Conservation (phyloP, 2,329 filamentous ascomycete genomes). For the Verticillium tricorpus region DNA sequence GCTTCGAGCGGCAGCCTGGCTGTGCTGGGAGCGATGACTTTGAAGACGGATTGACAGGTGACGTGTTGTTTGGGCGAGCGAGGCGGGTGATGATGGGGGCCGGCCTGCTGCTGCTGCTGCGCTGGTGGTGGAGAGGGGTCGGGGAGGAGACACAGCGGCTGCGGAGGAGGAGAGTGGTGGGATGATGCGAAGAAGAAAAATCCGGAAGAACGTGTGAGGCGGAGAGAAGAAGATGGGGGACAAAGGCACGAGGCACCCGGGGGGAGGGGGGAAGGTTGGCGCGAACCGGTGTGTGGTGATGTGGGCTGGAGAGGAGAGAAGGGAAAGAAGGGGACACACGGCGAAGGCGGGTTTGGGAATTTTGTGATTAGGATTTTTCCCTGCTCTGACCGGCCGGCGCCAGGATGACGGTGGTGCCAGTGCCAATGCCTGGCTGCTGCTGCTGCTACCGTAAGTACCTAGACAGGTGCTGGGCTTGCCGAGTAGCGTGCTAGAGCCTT, state of each 20-base stretch:
- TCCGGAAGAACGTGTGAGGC: slow-evolving; percentile 3
- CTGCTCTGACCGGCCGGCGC: not conserved
- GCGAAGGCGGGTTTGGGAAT: slow-evolving; percentile 5
- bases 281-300: slow-evolving; percentile 34
- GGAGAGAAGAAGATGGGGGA: slow-evolving; percentile 3
- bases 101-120: not conserved
- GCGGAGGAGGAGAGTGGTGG: not conserved
- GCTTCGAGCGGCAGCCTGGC: not conserved
- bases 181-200: slow-evolving; percentile 2
- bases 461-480: no score
- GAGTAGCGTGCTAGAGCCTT: no score
- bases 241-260: slow-evolving; percentile 11
- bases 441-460: not conserved
- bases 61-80: not conserved
- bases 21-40: not conserved
- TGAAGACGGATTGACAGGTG: not conserved
- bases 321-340: slow-evolving; percentile 10
- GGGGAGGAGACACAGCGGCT: not conserved
- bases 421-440: no score
- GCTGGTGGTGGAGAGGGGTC: no score
- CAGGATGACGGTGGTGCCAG: not conserved
- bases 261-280: slow-evolving; percentile 27
- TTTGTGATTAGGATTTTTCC: not conserved
- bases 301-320: slow-evolving; percentile 14
- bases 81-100: not conserved